Evolutionary conservation across 306 rosid species (phyloP), one percentile per base, ranked within the genome.

Genomic region (Vicia sativa): DNA sequence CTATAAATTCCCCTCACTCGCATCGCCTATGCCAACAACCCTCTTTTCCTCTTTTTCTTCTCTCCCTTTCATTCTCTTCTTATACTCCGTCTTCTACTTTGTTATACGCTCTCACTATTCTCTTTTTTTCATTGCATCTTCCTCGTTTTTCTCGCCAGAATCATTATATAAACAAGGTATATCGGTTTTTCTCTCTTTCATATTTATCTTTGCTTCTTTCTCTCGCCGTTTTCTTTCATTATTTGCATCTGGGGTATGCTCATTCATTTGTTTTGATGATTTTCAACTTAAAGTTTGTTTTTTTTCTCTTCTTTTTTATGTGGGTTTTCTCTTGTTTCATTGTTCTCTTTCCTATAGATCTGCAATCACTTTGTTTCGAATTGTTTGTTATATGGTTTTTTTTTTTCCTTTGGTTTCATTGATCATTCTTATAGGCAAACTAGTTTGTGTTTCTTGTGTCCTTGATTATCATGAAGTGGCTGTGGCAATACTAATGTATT

Each of bases 91-190:
- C 77, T 15, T 59, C 67, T 67, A 13, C 63, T 56, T 45, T 41
- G n/a, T 72, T 34, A 6, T 34, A 34, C 35, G 35, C 64, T 25
- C 23, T 35, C 75, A 16, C 58, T 28, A 7, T 56, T 11, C 68
- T 13, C 68, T 13, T 16, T 45, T 34, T 39, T n/a, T 1, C 71
- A 65, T 28, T 67, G 9, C 19, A 12, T 39, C 11, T 26, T 21
- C 57, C 81, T 73, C 74, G 78, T 80, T 76, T 72, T 68, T 58
- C 42, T 68, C 84, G 72, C 45, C 55, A 11, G 58, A 11, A 11
- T 4, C 72, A 11, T 52, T 52, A 28, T 74, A 69, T 69, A 63
- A 49, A 56, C 67, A 29, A 63, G 77, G 71, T 76, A 41, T 53
- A 7, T 66, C 23, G 8, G 0, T 26, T 53, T 1, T 14, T 62